Evolutionary conservation across 352 stramenopile species (phyloP), one percentile per base, ranked within the genome.

Genomic region (Phytopythium mirpurense): DNA sequence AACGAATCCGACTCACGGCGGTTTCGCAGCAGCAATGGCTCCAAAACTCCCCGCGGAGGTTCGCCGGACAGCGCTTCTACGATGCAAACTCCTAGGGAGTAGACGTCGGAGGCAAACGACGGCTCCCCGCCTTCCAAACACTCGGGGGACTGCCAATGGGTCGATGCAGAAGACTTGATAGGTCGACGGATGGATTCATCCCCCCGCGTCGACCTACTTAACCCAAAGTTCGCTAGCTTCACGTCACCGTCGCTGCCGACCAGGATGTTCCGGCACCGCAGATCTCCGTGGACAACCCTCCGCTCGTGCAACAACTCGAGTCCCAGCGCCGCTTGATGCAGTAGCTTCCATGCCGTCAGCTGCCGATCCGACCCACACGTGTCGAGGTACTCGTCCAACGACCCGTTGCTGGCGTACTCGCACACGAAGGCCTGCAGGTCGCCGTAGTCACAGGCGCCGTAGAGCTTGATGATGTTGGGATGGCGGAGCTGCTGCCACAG

Each of bases 241-340:
- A 49, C 42, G 0, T 38, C 21, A 15, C 62, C 57, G 29, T 64
- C 63, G 12, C 18, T 26, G 12, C 21, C 42, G 23, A 69, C 14
- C 0, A 37, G 15, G 15, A 71, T 50, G 6, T 26, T 69, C 7
- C 57, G 16, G 19, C 15, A 21, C 1, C 24, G 38, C 19, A 69
- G 21, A 36, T 19, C 34, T 5, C 60, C 57, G 19, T 75, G 54
- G 3, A 70, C 24, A 2, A 68, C 45, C 12, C 55, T 50, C 0
- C 55, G 51, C 7, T 67, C 43, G 29, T 72, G 67, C 7, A 75
- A 32, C 34, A 72, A 70, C 11, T 65, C 50, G 12, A 72, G 41
- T 6, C 63, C 63, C 15, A 67, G 24, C 18, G 67, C 63, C 18
- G 41, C 60, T 35, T 70, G 38, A 14, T 65, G 57, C 12, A 75